Evolutionary conservation across 1,139 yeast species (phyloP), one percentile per base, ranked within the genome.

Genomic region (Diutina rugosa): DNA sequence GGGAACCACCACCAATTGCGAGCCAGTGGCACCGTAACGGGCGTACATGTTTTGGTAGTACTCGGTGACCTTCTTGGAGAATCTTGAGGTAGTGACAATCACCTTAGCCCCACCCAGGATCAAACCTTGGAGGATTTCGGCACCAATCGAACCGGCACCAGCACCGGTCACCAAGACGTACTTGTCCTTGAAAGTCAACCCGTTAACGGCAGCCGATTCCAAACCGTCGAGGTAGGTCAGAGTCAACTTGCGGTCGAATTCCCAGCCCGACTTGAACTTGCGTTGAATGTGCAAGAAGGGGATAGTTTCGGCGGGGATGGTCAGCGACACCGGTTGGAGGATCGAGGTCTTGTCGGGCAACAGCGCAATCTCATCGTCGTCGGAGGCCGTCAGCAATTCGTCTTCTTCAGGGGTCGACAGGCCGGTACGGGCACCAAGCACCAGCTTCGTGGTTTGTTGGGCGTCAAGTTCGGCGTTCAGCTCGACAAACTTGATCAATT

Each of bases 71-170:
- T 86, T 82, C 77, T 89, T 89, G 63, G 96, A 88, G 81, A 87
- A 93, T 72, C 97, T 83, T 44, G 97, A 90, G 57, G 99, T 93
- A 54, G 99, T 93, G 58, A 93, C 97, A 69, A 93, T 78, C 65
- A 91, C 97, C 72, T 88, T 89, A 58, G 99, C 98, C 79, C 99
- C 99, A 76, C 99, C 99, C 69, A 95, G 85, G 58, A 93, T 78
- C 70, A 93, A 80, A 62, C 99, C 99, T 77, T 89, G 96, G 70
- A 93, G 79, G 63, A 93, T 83, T 73, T 93, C 97, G 60, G 97
- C 97, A 74, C 98, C 99, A 70, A 93, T 93, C 56, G 99, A 93
- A 56, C 98, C 99, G 57, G 90, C 93, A 78, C 99, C 99, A 56
- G 98, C 98, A 78, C 99, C 99, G 56, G 99, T 93, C 64, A 93